Evolutionary conservation across 2,329 filamentous ascomycete species (phyloP).

Genomic region (Pseudocercospora eumusae): DNA sequence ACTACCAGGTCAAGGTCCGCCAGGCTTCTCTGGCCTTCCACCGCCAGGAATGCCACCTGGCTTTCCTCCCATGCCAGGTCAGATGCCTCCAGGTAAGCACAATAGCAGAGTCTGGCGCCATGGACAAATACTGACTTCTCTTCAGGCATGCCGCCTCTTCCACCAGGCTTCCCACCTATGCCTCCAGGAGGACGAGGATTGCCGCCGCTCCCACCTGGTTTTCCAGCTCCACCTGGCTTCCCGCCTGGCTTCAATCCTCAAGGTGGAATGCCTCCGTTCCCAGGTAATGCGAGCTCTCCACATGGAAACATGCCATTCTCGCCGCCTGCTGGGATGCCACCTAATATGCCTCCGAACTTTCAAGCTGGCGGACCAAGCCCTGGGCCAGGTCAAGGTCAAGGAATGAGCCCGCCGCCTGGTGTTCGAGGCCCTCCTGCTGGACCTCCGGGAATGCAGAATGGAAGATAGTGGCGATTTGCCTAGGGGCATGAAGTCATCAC

Average conservation of each 20-base stretch:
- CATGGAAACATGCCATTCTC: slow-evolving; percentile 36
- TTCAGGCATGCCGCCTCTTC: slow-evolving; percentile 30
- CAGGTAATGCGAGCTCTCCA: slow-evolving; percentile 25
- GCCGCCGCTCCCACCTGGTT: slow-evolving; percentile 40
- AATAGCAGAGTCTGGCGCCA: not conserved
- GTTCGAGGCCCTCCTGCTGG: slow-evolving; percentile 25
- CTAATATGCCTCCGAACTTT: slow-evolving; percentile 22
- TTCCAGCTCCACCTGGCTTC: slow-evolving; percentile 43
- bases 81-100: slow-evolving; percentile 30
- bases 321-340: slow-evolving; percentile 36
- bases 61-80: slow-evolving; percentile 23
- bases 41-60: slow-evolving; percentile 41
- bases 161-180: slow-evolving; percentile 30
- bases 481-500: not conserved
- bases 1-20: slow-evolving; percentile 52
- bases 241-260: slow-evolving; percentile 40
- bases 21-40: slow-evolving; percentile 30
- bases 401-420: slow-evolving; percentile 24
- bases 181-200: slow-evolving; percentile 31
- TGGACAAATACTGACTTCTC: slow-evolving; percentile 9
- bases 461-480: not conserved
- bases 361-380: slow-evolving; percentile 27
- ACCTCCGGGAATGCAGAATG: slow-evolving; percentile 12
- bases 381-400: slow-evolving; percentile 13
- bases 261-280: slow-evolving; percentile 39